Base-by-base conservation (phyloP, 2,329 filamentous ascomycete genomes). In the Shiraia sp. region DNA sequence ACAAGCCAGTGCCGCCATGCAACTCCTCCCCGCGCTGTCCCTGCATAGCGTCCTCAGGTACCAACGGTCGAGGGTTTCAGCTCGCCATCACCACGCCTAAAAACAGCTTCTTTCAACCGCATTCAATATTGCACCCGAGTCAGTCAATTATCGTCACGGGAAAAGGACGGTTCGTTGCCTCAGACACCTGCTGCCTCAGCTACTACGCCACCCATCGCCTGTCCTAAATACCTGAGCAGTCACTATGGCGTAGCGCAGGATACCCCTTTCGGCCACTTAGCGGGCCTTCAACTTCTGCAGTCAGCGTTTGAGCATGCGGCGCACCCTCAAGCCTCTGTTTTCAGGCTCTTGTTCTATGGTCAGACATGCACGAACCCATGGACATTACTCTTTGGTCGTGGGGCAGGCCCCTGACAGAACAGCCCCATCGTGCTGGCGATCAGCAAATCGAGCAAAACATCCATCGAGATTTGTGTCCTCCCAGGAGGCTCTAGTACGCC, bases 11-110 rank as follows among this genome's bases (percentile, higher is more conserved):
- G 24, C 10, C 42, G 32, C 32, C 26, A 17, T 36, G 34, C 27
- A 38, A 43, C 45, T 35, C 38, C 2, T 22, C 38, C 40, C 40
- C 38, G 29, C 24, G 28, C 34, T 40, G 55, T 51, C 59, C 61
- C 60, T 64, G 61, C 61, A 59, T 59, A 44, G 46, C 42, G 54
- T 44, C 41, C 32, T 42, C 58, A 63, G 57, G 55, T 44, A 62
- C 60, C 53, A 45, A 36, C 38, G 32, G 40, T 28, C 39, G 17
- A 32, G 37, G 40, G 40, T 46, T 40, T 51, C 53, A 57, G 51
- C 49, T 53, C 48, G 51, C 45, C 47, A 47, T 32, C 39, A 30
- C 27, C 32, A 27, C 39, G 36, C 39, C 47, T 43, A 48, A 55
- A 56, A 49, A 45, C 45, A 48, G 42, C 45, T 46, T 44, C 32